Evolutionary conservation across 2,329 filamentous ascomycete species (phyloP), one percentile per base, ranked within the genome.

Genomic region (Fusarium gaditjirri): DNA sequence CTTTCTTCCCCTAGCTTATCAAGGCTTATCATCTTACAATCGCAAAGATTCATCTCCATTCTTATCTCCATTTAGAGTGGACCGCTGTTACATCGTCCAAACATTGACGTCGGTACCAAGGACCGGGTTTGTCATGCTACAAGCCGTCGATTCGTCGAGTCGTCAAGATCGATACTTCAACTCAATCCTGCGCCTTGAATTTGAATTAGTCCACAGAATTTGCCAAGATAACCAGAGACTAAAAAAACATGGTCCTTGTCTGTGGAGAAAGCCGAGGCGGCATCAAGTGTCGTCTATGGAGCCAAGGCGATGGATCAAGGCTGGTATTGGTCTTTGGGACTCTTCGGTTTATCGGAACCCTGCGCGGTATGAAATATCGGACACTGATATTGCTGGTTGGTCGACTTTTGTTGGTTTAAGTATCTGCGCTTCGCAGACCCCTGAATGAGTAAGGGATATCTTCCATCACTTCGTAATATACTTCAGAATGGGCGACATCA

Each of bases 401-500:
- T 53, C 23, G 50, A 64, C 52, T 13, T 17, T 9, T 27, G 23
- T 35, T 33, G 36, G 29, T 35, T 56, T 58, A 68, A 57, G 50
- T 68, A 55, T 41, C 27, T 52, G 39, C 36, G 13, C 25, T n/a
- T 36, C 12, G 39, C 25, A 27, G 10, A 6, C 13, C 8, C 17
- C 6, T 23, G 13, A 50, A 33, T 8, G 25, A 13, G 8, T 5
- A 39, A 23, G 33, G 25, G 6, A n/a, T 8, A 8, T 19, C 35
- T 49, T 17, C 13, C n/a, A 10, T n/a, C 21, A 39, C n/a, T 17
- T 52, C 33, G 6, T 2, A 19, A 23, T 12, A 42, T 21, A 36
- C 23, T 42, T n/a, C 39, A 38, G 16, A 6, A 75, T 75, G 73
- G 71, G 73, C 3, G 70, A 72, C 19, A 55, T 43, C 16, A 14